Evolutionary conservation across 2,329 filamentous ascomycete genomes (phyloP), one percentile per base, ranked within the genome.

Genomic region (Xylariaceae sp.): DNA sequence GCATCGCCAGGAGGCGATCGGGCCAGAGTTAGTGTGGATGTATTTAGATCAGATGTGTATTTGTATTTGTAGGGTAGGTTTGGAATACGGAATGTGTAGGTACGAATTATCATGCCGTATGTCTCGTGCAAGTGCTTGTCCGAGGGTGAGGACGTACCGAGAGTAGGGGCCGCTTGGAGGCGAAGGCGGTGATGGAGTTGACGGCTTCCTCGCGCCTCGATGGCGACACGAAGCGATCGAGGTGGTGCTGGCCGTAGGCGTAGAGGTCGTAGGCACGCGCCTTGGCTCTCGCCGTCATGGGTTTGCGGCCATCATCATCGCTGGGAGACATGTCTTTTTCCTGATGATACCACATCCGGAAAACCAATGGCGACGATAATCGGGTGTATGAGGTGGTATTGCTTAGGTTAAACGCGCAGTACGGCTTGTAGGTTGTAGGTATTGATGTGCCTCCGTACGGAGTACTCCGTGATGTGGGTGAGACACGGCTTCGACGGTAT

Each of bases 101-200:
- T n/a, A n/a, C n/a, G n/a, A n/a, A n/a, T n/a, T 13, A 13, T 9
- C 37, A 42, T 42, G 37, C 23, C 4, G 23, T 42, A 13, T 42
- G 37, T 13, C 37, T 42, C 18, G 48, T 11, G 48, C n/a, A n/a
- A n/a, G n/a, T n/a, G n/a, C n/a, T n/a, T n/a, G n/a, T n/a, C 8
- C 37, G 23, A 42, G 49, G 49, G 10, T 9, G 42, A 17, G 35
- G 50, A 72, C 86, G 18, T 77, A 90, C 88, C 57, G 88, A 85
- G 49, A 92, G 76, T 62, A 90, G 76, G 2, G 90, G 90, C 58
- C 88, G 86, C 53, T 80, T 76, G 4, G 79, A 73, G 13, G 86
- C 84, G 68, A 89, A 88, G 4, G 75, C 70, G 42, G 78, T 76
- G 34, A 82, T 73, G 50, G 76, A 78, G 13, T 81, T 76, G 65